Evolutionary conservation across 1,284 basidiomycete genomes (phyloP).

Genomic region (Coriolopsis trogii): DNA sequence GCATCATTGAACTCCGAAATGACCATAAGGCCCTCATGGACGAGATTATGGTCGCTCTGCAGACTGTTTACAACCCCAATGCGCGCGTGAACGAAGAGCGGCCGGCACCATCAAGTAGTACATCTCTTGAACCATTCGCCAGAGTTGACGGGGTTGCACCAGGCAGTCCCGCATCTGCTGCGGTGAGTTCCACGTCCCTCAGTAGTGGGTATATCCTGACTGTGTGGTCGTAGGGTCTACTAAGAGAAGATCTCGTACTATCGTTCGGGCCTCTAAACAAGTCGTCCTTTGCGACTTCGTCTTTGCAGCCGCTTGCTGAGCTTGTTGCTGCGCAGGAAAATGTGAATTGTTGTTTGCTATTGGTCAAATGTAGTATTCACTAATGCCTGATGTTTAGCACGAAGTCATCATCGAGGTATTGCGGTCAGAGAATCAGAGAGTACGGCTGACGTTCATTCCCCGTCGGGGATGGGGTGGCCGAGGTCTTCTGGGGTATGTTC

Average conservation of each 20-base stretch:
- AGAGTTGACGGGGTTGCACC: conserved; percentile 79
- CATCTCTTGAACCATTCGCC: conserved; percentile 60
- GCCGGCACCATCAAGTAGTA: not conserved
- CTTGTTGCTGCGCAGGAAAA: conserved; percentile 77
- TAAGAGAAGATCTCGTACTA: conserved; percentile 70
- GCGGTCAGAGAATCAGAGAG: conserved; percentile 36
- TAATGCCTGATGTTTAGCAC: conserved; percentile 36
- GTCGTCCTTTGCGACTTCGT: conserved; percentile 50
- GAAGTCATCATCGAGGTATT: conserved; percentile 51
- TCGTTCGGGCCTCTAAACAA: conserved; percentile 72
- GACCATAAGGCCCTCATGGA: conserved; percentile 72
- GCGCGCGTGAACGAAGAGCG: conserved; percentile 15
- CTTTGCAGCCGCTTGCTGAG: conserved; percentile 69
- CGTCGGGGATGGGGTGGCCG: conserved; percentile 74
- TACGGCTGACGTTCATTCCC: conserved; percentile 54
- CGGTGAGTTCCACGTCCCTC: conserved; percentile 53
- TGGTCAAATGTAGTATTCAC: not conserved
- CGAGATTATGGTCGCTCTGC: conserved; percentile 67
- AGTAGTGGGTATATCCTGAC: conserved; percentile 7
- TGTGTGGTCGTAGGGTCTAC: conserved; percentile 56
- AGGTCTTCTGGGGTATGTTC: conserved; percentile 76
- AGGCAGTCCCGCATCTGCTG: conserved; percentile 75
- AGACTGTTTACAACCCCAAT: conserved; percentile 63
- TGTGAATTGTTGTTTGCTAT: conserved; percentile 47
- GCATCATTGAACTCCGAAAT: conserved; percentile 78